Evolutionary conservation across 129 eudicot species (phyloP).

Genomic region (Flaveria ramosissima): DNA sequence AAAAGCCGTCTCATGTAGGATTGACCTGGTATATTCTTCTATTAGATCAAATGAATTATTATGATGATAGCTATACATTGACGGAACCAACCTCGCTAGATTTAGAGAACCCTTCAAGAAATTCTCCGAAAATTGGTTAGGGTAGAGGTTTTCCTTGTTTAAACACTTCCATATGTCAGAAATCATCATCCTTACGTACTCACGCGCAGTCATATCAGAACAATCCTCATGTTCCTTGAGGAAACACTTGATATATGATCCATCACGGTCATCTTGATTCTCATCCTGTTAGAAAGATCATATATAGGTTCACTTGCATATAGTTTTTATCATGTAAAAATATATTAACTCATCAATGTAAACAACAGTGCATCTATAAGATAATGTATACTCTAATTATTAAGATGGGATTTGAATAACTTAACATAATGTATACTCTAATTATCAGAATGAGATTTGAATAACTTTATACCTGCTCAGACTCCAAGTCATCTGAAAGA

Average conservation of each 20-base stretch:
- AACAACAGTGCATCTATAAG: neutral
- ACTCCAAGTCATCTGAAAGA: conserved; percentile 45
- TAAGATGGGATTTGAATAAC: neutral
- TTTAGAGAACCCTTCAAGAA: conserved; percentile 43
- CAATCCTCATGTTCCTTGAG: conserved; percentile 37
- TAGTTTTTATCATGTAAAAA: no score
- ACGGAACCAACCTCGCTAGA: conserved; percentile 55
- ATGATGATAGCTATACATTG: conserved; percentile 46
- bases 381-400: neutral
- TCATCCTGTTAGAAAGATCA: conserved; percentile 38
- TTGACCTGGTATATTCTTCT: conserved; percentile 4
- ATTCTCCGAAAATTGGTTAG: conserved; percentile 24
- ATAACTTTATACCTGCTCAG: conserved; percentile 20
- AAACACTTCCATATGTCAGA: conserved; percentile 50
- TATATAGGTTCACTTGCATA: neutral
- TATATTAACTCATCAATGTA: neutral
- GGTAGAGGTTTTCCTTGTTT: conserved; percentile 36
- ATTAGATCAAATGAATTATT: conserved; percentile 8
- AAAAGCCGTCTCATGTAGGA: neutral
- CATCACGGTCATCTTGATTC: conserved; percentile 56
- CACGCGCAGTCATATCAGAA: conserved; percentile 30
- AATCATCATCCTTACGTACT: conserved; percentile 38
- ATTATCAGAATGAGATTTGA: neutral
- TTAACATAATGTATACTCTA: neutral
- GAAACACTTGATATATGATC: conserved; percentile 50